These are phyloP conservation scores for Quercus gilva DNA, from an alignment of 306 rosid genomes.

Conservation along the genomic window DNA sequence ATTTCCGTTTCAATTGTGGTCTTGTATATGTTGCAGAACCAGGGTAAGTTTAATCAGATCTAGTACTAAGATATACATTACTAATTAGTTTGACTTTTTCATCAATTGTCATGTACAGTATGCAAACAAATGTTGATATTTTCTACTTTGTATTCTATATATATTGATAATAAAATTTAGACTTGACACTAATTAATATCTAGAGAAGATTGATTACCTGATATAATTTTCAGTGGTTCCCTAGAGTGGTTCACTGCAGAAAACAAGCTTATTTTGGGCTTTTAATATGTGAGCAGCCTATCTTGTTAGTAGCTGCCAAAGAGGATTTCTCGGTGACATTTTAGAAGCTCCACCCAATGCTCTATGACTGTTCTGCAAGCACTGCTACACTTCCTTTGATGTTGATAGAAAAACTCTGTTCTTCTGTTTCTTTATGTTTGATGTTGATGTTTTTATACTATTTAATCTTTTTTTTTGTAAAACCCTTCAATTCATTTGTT, in stretches of 20 bases:
- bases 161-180: conserved; percentile 6
- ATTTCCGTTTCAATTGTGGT: conserved; percentile 89
- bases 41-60: conserved; percentile 59
- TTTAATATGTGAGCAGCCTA: background rate
- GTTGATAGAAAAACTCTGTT: background rate
- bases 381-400: background rate
- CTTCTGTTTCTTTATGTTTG: background rate
- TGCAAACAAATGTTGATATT: background rate
- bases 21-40: conserved; percentile 95
- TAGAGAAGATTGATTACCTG: background rate
- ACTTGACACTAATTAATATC: background rate
- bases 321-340: background rate
- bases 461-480: background rate
- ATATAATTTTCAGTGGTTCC: conserved; percentile 1
- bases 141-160: conserved; percentile 3
- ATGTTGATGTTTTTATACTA: background rate
- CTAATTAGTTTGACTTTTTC: background rate
- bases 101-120: conserved; percentile 6
- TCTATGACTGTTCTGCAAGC: background rate
- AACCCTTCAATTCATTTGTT: background rate
- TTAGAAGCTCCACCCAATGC: too few species aligned
- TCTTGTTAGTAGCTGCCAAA: background rate
- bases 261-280: background rate
- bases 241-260: background rate
- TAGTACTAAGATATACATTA: conserved; percentile 1